These are phyloP conservation scores for Suillus plorans DNA, from an alignment of 768 basidiomycete species.

Conservation along the genomic window DNA sequence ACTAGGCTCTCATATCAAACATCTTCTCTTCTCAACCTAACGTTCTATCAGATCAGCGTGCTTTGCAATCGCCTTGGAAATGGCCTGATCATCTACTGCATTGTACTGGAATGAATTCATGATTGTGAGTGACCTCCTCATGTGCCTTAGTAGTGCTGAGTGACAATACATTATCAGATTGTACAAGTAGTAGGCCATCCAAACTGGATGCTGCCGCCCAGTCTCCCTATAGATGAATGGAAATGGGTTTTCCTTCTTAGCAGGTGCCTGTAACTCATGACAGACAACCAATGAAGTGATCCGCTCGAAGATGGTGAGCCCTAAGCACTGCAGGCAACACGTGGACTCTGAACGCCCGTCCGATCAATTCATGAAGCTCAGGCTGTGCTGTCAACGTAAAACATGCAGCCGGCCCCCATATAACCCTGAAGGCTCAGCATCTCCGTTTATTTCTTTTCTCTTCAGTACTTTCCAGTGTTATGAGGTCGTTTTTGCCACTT, in stretches of 20 bases:
- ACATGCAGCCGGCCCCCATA: not conserved
- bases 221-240: not conserved
- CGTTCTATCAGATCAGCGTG: not conserved
- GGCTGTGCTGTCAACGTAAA: not conserved
- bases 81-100: not conserved
- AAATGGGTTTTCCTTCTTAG: not conserved
- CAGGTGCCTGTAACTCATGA: not conserved
- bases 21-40: not conserved
- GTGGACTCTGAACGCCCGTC: not conserved
- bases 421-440: not conserved
- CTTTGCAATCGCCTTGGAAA: not conserved
- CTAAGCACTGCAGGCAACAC: not conserved
- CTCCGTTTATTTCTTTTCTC: no score
- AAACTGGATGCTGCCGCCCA: not conserved
- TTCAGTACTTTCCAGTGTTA: slow-evolving; percentile 6
- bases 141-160: not conserved
- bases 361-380: not conserved
- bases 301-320: not conserved
- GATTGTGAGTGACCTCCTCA: not conserved
- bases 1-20: no score
- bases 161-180: not conserved
- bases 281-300: not conserved
- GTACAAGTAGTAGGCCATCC: not conserved
- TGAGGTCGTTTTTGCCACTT: slow-evolving; percentile 10
- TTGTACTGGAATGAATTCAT: not conserved